These are phyloP conservation scores for Candida chauliodis DNA, from an alignment of 805 yeast species.

Conservation along the genomic window DNA sequence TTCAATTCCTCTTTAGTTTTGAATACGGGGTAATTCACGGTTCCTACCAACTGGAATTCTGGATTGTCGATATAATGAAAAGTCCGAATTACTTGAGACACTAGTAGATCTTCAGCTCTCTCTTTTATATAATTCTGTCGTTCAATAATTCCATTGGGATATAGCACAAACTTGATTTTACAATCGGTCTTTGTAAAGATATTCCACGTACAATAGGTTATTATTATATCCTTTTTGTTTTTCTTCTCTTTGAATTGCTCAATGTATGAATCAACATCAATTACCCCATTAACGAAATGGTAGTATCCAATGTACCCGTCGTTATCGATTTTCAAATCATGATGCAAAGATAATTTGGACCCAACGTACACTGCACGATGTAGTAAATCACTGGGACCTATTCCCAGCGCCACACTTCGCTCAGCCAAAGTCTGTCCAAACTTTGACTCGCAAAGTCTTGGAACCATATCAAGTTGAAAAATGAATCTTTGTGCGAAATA, in stretches of 20 bases:
- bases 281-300: slow-evolving; percentile 36
- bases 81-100: slow-evolving; percentile 54
- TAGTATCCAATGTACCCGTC: slow-evolving; percentile 40
- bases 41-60: slow-evolving; percentile 56
- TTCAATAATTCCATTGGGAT: slow-evolving; percentile 24
- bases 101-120: slow-evolving; percentile 62
- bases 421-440: slow-evolving; percentile 28
- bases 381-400: slow-evolving; percentile 38
- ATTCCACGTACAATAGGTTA: slow-evolving; percentile 69
- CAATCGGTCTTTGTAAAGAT: slow-evolving; percentile 71
- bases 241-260: slow-evolving; percentile 20
- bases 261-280: slow-evolving; percentile 28
- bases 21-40: slow-evolving; percentile 45
- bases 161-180: slow-evolving; percentile 54
- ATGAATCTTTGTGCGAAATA: no score
- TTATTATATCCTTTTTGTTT: slow-evolving; percentile 23
- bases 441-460: slow-evolving; percentile 25
- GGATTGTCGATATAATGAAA: slow-evolving; percentile 51
- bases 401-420: slow-evolving; percentile 14
- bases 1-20: slow-evolving; percentile 14
- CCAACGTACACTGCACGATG: slow-evolving; percentile 38
- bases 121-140: slow-evolving; percentile 17
- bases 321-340: slow-evolving; percentile 27
- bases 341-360: slow-evolving; percentile 22
- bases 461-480: no score